Evolutionary conservation across 2,329 filamentous ascomycete species (phyloP).

Genomic region (Gremmenia infestans): DNA sequence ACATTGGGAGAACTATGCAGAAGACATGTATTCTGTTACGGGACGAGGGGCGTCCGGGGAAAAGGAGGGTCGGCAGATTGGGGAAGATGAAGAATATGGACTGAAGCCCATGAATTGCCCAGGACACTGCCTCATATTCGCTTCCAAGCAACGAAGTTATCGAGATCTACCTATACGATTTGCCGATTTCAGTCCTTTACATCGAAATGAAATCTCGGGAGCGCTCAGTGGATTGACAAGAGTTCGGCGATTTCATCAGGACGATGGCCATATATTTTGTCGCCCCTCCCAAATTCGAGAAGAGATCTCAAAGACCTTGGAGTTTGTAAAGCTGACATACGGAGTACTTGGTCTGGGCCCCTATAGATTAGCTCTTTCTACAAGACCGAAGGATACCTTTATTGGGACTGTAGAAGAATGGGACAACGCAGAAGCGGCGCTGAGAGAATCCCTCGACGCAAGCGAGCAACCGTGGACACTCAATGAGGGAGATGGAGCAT

Average conservation of each 20-base stretch:
- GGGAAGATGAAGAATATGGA: constrained; percentile 67
- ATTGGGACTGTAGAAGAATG: constrained; percentile 72
- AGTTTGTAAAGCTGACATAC: constrained; percentile 71
- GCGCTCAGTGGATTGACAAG: constrained; percentile 77
- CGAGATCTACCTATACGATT: constrained; percentile 77
- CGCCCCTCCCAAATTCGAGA: constrained; percentile 67
- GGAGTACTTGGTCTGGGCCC: constrained; percentile 63
- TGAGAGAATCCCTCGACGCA: constrained; percentile 57
- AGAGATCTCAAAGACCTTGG: constrained; percentile 69
- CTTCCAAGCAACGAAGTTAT: constrained; percentile 67
- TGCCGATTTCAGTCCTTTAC: constrained; percentile 83
- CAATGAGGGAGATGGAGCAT: constrained; percentile 79
- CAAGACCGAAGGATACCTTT: constrained; percentile 68
- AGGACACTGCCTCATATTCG: constrained; percentile 81
- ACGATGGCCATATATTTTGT: constrained; percentile 89
- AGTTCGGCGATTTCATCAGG: constrained; percentile 82
- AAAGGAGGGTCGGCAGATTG: constrained; percentile 38
- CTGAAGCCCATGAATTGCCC: constrained; percentile 94
- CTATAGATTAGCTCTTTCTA: constrained; percentile 74
- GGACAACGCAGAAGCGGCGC: constrained; percentile 61
- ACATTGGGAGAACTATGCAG: constrained; percentile 83
- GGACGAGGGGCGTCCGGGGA: constrained; percentile 34
- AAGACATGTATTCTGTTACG: constrained; percentile 85
- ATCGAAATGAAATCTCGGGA: constrained; percentile 80
- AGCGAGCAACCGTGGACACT: constrained; percentile 66